Base-by-base conservation (phyloP, 805 yeast species). In the Cyberlindnera mycetangii region DNA sequence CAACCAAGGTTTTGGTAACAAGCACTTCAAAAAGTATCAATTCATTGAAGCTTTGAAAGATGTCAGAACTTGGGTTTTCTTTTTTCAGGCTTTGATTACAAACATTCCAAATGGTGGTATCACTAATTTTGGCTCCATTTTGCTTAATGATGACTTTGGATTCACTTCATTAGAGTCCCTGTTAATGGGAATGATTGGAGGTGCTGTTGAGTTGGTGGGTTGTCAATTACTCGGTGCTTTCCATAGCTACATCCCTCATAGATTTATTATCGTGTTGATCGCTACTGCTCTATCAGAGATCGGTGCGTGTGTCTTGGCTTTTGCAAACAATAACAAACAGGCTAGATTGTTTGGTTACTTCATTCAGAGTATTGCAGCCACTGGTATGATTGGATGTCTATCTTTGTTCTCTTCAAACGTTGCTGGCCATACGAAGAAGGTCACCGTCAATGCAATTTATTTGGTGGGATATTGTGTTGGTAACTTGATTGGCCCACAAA, bases 401-500 rank as follows among this genome's bases (percentile, higher is more conserved):
- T 48, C 55, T 5, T 36, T 50, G 5, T 46, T 59, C 24, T 44
- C 58, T 14, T 57, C 67, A 5, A 64, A 47, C 28, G 42, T 40
- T 27, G 50, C 50, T 37, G 50, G 47, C 18, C 50, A 43, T 41
- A 47, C 50, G 11, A 47, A 47, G 45, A 47, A 47, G 37, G 34
- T 43, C 18, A 40, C 47, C 10, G 44, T 37, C 10, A 47, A 47
- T 24, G 50, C 50, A 27, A 32, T 47, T n/a, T 47, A 31, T 37
- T 20, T 47, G 22, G 41, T 47, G 18, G 50, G 47, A 57, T 47
- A 43, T 37, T 42, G 45, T 40, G 38, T 24, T 17, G 50, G 49
- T 31, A 37, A 47, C 38, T 65, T 84, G 28, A 74, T 82, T 44
- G 92, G 90, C 1, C 89, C 92, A 5, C 89, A 83, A 61, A 71